phyloP scores from a whole-genome alignment of 805 yeast species.

The Blastobotrys mokoenaii region DNA sequence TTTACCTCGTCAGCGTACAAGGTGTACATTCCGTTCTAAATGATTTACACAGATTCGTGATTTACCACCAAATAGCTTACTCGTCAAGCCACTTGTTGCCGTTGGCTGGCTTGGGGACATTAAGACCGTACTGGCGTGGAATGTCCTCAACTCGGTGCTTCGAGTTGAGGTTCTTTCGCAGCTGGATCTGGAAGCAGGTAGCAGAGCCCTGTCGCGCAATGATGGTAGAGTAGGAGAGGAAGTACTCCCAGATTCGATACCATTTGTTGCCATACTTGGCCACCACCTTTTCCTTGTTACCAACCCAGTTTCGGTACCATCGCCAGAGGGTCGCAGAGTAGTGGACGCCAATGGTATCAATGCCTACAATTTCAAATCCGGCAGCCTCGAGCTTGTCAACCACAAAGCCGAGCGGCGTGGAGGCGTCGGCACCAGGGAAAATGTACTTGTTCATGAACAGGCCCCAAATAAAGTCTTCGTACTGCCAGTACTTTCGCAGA shows the following conservation, averaged over 20 bases:
- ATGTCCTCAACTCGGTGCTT: constrained; percentile 76
- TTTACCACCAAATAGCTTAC: background rate
- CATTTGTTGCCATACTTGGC: constrained; percentile 81
- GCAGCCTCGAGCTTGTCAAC: constrained; percentile 66
- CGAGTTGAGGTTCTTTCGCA: constrained; percentile 82
- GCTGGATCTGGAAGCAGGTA: constrained; percentile 80
- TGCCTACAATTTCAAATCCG: constrained; percentile 76
- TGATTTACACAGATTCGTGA: background rate
- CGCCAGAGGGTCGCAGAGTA: constrained; percentile 86
- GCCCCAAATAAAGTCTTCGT: constrained; percentile 91
- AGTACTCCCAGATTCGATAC: constrained; percentile 91
- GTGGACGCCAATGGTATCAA: constrained; percentile 88
- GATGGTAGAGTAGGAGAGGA: constrained; percentile 73
- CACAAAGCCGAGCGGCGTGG: constrained; percentile 85
- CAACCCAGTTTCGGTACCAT: constrained; percentile 93
- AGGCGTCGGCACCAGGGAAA: constrained; percentile 97
- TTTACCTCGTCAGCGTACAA: too few species aligned
- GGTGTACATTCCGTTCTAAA: background rate
- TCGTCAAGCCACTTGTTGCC: constrained; percentile 26
- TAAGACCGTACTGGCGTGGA: constrained; percentile 69
- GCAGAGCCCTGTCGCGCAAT: constrained; percentile 91
- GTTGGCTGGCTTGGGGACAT: constrained; percentile 29
- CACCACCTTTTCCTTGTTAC: constrained; percentile 66
- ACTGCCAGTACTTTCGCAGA: constrained; percentile 86
- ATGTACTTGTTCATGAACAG: constrained; percentile 91